Evolutionary conservation across 257 asterid species (phyloP).

Genomic region (Nicotiana otophora): DNA sequence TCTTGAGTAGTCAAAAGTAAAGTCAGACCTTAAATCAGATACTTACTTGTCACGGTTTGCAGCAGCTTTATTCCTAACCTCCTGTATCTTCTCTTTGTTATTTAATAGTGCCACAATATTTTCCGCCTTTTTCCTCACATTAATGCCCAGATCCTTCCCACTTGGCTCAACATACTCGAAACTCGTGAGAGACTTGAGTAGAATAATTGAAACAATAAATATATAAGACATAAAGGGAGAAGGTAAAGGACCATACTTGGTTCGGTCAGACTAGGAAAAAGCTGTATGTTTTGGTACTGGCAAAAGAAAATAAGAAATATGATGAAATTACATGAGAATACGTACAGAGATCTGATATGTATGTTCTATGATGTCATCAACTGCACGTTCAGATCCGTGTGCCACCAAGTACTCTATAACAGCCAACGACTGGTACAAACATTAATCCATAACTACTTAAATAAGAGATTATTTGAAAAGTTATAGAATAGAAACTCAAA

Average conservation of each 20-base stretch:
- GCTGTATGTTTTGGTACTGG: constrained; percentile 6
- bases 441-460: constrained; percentile 8
- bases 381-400: constrained; percentile 96
- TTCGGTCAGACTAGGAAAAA: neutral
- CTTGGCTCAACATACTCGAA: constrained; percentile 89
- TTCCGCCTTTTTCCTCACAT: constrained; percentile 89
- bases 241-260: neutral
- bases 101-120: constrained; percentile 68
- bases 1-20: constrained; percentile 9
- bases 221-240: neutral
- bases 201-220: constrained; percentile 12
- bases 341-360: constrained; percentile 88
- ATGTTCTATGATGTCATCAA: constrained; percentile 90
- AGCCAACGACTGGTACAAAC: constrained; percentile 59
- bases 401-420: constrained; percentile 95
- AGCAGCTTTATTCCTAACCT: constrained; percentile 78
- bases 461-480: neutral
- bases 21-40: constrained; percentile 13
- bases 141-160: constrained; percentile 85
- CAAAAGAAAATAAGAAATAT: neutral
- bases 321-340: constrained; percentile 20
- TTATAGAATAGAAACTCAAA: constrained; percentile 7
- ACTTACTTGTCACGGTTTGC: constrained; percentile 85
- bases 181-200: constrained; percentile 66
- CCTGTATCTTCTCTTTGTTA: constrained; percentile 86